Evolutionary conservation across 2,329 filamentous ascomycete species (phyloP), one percentile per base, ranked within the genome.

Genomic region (Ramularia endophylla): DNA sequence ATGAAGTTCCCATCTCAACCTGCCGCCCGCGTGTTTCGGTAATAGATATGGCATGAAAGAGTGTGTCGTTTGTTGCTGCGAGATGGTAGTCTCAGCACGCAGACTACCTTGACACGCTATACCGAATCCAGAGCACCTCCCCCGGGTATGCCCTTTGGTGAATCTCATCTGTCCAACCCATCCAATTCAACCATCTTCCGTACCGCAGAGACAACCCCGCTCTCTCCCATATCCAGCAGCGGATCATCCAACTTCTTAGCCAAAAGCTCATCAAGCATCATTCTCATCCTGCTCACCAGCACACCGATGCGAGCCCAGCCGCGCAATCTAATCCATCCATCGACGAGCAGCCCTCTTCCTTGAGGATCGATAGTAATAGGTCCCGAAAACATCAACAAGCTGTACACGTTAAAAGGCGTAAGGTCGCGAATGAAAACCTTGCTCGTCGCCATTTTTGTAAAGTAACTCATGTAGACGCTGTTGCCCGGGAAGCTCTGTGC

Each of bases 271-370:
- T 98, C 92, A 40, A 98, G 73, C 81, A 97, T 85, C 43, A 81
- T 80, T 48, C 92, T 75, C 52, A 98, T 65, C 48, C 90, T 74
- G 33, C 83, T 85, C 2, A 95, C 83, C 52, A 98, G 65, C 9
- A 97, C 90, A 20, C 90, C 92, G 49, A 98, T 92, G 34, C 92
- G 78, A 1, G 92, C 90, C 92, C 92, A 98, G 1, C 92, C 92
- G 17, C 87, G 76, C 22, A 98, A 68, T 27, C 77, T 64, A 25
- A 97, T 70, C 92, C 90, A 97, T 38, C 87, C 88, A 65, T 97
- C 92, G 3, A 98, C 86, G 3, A 95, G 70, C 13, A 98, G 68
- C 0, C 92, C 92, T 16, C 89, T 74, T 5, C 90, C 90, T 31
- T 88, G 70, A 1, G 88, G 94, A 65, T 97, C 92, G 3, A 97